These are phyloP conservation scores for Macrophomina tecta DNA, from an alignment of 2,329 filamentous ascomycete species.

Conservation along the genomic window DNA sequence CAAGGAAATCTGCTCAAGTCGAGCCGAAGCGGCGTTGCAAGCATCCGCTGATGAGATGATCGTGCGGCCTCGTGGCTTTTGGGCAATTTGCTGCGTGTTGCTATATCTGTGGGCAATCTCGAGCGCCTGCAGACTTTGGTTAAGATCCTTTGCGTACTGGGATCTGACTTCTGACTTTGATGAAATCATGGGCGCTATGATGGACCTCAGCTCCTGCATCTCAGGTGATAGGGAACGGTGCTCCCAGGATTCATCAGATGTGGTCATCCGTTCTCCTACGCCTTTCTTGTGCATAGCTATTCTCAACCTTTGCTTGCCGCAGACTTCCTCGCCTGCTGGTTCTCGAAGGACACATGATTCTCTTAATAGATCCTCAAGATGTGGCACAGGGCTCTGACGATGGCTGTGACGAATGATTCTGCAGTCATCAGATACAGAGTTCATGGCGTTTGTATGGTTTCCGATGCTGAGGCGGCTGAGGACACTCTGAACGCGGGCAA, in stretches of 20 bases:
- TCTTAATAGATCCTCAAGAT: too few species aligned
- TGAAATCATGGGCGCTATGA: not conserved
- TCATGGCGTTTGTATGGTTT: not conserved
- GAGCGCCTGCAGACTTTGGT: not conserved
- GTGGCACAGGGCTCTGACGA: too few species aligned
- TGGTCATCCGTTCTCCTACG: too few species aligned
- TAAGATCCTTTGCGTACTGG: conserved; percentile 13
- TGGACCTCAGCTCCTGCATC: not conserved
- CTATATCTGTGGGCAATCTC: not conserved
- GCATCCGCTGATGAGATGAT: not conserved
- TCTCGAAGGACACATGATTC: too few species aligned
- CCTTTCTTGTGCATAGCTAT: too few species aligned
- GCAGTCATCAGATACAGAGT: too few species aligned
- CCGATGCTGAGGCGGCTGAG: conserved; percentile 35
- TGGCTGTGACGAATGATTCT: too few species aligned
- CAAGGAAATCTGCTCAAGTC: not conserved
- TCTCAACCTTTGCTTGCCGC: too few species aligned
- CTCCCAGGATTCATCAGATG: too few species aligned
- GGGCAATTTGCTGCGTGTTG: not conserved
- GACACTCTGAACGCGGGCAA: conserved; percentile 52
- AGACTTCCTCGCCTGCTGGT: too few species aligned
- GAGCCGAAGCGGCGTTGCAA: not conserved
- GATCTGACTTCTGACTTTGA: conserved; percentile 5
- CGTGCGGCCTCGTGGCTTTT: not conserved
- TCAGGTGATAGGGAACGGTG: too few species aligned